phyloP scores from a whole-genome alignment of 2,329 filamentous ascomycete genomes.

The Coniosporium tulheliwenetii region DNA sequence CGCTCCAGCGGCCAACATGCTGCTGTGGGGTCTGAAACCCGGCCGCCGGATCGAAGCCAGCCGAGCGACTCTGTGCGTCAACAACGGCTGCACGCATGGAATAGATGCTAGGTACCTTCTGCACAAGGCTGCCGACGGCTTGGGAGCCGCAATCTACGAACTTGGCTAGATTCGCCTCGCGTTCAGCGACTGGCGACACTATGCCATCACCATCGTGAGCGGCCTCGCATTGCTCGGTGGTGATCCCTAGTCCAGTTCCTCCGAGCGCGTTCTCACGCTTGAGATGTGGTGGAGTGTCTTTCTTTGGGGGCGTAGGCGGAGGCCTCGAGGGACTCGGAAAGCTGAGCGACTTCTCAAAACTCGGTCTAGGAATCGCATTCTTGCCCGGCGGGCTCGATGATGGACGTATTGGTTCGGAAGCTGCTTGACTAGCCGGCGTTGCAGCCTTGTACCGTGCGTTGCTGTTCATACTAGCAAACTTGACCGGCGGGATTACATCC shows the following conservation, averaged over 20 bases:
- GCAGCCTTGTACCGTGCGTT: neutral
- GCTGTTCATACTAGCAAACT: neutral
- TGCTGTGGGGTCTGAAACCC: neutral
- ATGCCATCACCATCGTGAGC: neutral
- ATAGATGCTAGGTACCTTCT: slow-evolving; percentile 5
- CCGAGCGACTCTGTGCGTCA: neutral
- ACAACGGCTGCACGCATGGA: slow-evolving; percentile 4
- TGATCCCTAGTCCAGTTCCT: neutral
- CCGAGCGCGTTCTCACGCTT: neutral
- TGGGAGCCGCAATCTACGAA: slow-evolving; percentile 6
- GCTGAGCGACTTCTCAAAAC: slow-evolving; percentile 13
- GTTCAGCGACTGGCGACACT: neutral
- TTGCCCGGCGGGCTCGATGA: neutral
- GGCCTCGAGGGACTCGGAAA: slow-evolving; percentile 6
- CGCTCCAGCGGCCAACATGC: neutral
- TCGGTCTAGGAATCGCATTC: slow-evolving; percentile 1
- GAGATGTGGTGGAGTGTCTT: slow-evolving; percentile 23
- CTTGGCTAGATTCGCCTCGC: slow-evolving; percentile 7
- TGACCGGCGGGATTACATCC: neutral
- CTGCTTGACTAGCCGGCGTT: neutral
- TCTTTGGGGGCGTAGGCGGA: slow-evolving; percentile 26
- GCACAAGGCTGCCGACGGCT: slow-evolving; percentile 14
- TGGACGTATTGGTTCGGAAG: neutral
- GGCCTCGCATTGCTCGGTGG: neutral
- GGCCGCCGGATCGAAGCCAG: neutral